phyloP scores from a whole-genome alignment of 2,329 filamentous ascomycete species.

The Colletotrichum euphorbiae region DNA sequence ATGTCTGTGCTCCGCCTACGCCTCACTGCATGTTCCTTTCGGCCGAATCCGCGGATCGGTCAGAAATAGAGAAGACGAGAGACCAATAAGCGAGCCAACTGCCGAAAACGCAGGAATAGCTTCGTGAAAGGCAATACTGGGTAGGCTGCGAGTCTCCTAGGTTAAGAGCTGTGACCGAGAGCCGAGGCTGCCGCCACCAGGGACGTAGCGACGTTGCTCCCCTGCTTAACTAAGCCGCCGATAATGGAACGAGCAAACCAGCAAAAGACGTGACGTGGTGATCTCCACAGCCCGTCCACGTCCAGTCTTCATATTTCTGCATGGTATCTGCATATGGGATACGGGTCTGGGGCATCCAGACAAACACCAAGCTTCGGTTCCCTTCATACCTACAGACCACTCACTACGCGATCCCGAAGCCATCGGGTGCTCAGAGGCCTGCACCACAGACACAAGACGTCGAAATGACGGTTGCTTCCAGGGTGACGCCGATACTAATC shows the following conservation, averaged over 20 bases:
- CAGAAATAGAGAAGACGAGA: background rate
- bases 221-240: no score
- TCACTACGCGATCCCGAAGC: background rate
- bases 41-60: background rate
- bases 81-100: background rate
- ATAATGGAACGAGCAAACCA: no score
- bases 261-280: no score
- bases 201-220: no score
- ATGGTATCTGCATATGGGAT: background rate
- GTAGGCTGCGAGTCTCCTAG: no score
- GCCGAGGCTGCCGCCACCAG: background rate
- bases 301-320: background rate
- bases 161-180: background rate
- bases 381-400: background rate
- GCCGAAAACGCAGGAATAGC: background rate
- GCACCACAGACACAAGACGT: background rate
- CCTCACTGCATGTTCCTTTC: background rate
- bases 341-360: constrained; percentile 2
- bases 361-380: background rate
- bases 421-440: background rate
- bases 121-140: background rate
- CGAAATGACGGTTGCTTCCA: background rate
- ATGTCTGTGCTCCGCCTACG: background rate
- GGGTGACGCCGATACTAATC: background rate
- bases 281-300: background rate